Base-by-base conservation (phyloP, 2,329 filamentous ascomycete species). In the Aureobasidium subglaciale region DNA sequence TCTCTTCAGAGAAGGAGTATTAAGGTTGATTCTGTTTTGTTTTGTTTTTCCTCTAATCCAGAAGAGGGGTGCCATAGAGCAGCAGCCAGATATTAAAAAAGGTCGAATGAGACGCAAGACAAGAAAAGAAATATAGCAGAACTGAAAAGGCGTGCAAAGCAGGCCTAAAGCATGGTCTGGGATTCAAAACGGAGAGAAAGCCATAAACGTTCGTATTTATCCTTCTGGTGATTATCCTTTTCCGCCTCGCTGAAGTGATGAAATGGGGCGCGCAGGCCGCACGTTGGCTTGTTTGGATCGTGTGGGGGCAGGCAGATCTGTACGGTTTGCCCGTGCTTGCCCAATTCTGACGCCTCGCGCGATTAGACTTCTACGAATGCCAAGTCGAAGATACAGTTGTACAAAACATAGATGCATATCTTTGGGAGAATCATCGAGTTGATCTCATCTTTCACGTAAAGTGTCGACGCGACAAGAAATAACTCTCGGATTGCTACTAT, bases 171-270 rank as follows among this genome's bases (percentile, higher is more conserved):
- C 43, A 48, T 48, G 29, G 41, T 48, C 29, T 35, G 20, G 34
- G 27, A 24, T 29, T 18, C 7, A n/a, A 27, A n/a, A 16, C 2
- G 29, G 6, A 18, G 29, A 46, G 29, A 18, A 32, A 46, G 29
- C 16, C 42, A 30, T 22, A 16, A 15, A 9, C 27, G 40, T n/a
- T 3, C 10, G 18, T 48, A 48, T 46, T 46, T 46, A 48, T 48
- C 43, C 43, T 48, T 34, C 8, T n/a, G 43, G 34, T 22, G 29
- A 46, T 46, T 46, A 46, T 46, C 42, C 42, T 46, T 46, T 46
- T 46, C n/a, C 42, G 25, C 27, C 16, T 46, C 41, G 20, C n/a
- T 11, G 29, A 34, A 20, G 43, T 48, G 43, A 48, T 48, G 43
- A 48, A 48, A 48, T 48, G n/a, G 40, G 43, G 29, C 43, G 43